A percentile compares a stretch with the other conserved stretches of the same genome.
These are phyloP conservation scores for Pharus latifolius DNA, from an alignment of 176 grass and related monocot genomes.

Conservation along the genomic window DNA sequence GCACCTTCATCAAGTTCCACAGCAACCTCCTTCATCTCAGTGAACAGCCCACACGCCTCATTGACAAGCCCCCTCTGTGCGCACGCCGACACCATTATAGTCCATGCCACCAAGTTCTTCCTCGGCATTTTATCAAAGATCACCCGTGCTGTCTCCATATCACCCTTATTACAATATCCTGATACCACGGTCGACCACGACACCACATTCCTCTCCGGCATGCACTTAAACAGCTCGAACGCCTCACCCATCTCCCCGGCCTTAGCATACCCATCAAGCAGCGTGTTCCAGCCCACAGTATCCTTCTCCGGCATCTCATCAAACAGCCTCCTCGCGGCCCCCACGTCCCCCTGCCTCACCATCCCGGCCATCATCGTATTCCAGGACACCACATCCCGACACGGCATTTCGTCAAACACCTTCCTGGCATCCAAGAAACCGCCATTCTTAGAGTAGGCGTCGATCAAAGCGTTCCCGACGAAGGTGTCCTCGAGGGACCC, in stretches of 20 bases:
- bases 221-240: slow-evolving; percentile 50
- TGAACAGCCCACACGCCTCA: slow-evolving; percentile 46
- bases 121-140: slow-evolving; percentile 64
- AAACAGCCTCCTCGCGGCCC: slow-evolving; percentile 31
- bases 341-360: slow-evolving; percentile 36
- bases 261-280: slow-evolving; percentile 56
- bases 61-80: slow-evolving; percentile 39
- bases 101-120: slow-evolving; percentile 72
- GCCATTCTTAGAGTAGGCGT: slow-evolving; percentile 51
- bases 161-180: slow-evolving; percentile 63
- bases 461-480: slow-evolving; percentile 58
- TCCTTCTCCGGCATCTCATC: slow-evolving; percentile 65
- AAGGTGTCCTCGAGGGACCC: slow-evolving; percentile 51
- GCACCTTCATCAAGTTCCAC: slow-evolving; percentile 47
- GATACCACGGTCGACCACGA: slow-evolving; percentile 65
- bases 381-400: slow-evolving; percentile 44
- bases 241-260: slow-evolving; percentile 32
- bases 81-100: slow-evolving; percentile 63
- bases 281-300: slow-evolving; percentile 65
- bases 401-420: slow-evolving; percentile 43
- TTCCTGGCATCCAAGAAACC: slow-evolving; percentile 12
- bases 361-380: slow-evolving; percentile 40
- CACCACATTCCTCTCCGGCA: slow-evolving; percentile 64
- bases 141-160: slow-evolving; percentile 53
- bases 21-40: slow-evolving; percentile 38